Evolutionary conservation across 2,329 filamentous ascomycete genomes (phyloP).

Genomic region (Metarhizium rileyi): DNA sequence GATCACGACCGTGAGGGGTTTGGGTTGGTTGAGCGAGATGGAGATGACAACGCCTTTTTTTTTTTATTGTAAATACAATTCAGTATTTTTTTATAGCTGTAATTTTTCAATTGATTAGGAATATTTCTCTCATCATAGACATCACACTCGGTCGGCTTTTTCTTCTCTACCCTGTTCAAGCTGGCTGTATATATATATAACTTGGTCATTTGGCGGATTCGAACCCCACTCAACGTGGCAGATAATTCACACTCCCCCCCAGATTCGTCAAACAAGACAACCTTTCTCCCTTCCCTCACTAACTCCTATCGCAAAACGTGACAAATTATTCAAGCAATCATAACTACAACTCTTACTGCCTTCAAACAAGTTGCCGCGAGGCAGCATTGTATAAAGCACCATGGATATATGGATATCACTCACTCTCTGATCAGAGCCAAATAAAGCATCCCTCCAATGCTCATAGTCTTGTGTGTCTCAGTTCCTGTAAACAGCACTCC

Average conservation of each 20-base stretch:
- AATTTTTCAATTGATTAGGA: too few species aligned
- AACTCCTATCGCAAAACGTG: not conserved
- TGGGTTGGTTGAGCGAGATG: conserved; percentile 47
- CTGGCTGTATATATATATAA: too few species aligned
- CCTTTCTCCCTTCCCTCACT: not conserved
- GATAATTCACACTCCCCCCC: too few species aligned
- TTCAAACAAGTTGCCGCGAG: conserved; percentile 35
- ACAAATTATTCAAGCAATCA: conserved; percentile 9
- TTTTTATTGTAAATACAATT: conserved; percentile 9
- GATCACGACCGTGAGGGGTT: conserved; percentile 55
- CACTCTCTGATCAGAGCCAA: not conserved
- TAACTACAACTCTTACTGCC: conserved; percentile 6
- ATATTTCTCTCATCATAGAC: too few species aligned
- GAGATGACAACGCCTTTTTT: conserved; percentile 40
- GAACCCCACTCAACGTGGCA: not conserved
- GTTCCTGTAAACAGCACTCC: not conserved
- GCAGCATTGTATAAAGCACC: conserved; percentile 33
- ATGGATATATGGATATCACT: not conserved
- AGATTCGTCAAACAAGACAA: too few species aligned
- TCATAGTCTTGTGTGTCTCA: not conserved
- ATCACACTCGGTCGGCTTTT: too few species aligned
- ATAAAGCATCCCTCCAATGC: conserved; percentile 5
- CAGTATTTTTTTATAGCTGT: conserved; percentile 7
- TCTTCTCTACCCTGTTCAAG: not conserved
- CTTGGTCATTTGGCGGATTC: not conserved